A percentile compares a stretch with the other conserved stretches of the same genome.
These are phyloP conservation scores for Leucaena leucocephala DNA, from an alignment of 306 rosid species.

Conservation along the genomic window DNA sequence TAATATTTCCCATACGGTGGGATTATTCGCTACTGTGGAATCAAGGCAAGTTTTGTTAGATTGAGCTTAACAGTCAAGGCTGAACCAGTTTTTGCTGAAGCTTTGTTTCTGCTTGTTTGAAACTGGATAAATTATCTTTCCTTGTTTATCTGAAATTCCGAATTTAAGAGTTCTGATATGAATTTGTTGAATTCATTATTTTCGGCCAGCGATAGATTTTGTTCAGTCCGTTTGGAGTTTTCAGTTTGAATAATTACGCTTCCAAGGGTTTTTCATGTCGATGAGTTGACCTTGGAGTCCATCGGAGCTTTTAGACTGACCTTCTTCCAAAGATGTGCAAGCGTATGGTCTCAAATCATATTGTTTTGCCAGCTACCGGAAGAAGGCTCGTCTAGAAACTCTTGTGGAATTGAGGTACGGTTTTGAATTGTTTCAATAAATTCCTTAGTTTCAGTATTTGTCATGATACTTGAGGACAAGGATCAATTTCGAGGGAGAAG, in stretches of 20 bases:
- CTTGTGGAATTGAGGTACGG: not conserved
- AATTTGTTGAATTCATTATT: constrained; percentile 15
- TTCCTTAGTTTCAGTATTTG: not conserved
- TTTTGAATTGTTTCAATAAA: not conserved
- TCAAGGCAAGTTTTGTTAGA: not conserved
- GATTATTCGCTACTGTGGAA: not conserved
- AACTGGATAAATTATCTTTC: not conserved
- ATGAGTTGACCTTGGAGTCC: not conserved
- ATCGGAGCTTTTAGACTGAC: not conserved
- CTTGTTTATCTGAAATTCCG: not conserved
- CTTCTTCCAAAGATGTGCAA: not conserved
- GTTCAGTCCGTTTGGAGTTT: not conserved
- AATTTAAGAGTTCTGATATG: not conserved
- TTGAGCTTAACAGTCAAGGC: not conserved
- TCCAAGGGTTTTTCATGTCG: not conserved
- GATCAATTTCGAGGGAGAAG: too few species aligned
- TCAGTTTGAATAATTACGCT: not conserved
- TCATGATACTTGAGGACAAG: too few species aligned
- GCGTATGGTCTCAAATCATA: not conserved
- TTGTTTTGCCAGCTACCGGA: not conserved
- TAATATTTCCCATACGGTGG: not conserved
- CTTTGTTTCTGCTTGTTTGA: not conserved
- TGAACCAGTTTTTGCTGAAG: constrained; percentile 5
- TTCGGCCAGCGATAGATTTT: constrained; percentile 6
- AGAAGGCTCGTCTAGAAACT: not conserved